A percentile compares a stretch with the other conserved stretches of the same genome.
Evolutionary conservation across 805 yeast species (phyloP).

Genomic region (Torulaspora gathmanii): DNA sequence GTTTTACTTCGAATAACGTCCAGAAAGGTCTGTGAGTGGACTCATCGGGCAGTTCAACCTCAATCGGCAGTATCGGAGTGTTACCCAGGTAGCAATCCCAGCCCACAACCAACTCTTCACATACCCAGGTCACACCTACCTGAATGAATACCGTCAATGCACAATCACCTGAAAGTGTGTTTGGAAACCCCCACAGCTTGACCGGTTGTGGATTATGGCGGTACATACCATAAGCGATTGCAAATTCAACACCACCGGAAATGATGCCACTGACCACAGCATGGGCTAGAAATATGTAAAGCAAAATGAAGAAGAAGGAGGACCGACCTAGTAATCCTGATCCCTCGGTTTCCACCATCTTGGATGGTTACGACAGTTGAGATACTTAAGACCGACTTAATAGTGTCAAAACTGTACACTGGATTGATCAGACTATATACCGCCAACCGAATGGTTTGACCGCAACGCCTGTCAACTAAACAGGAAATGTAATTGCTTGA

Average conservation of each 20-base stretch:
- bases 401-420: neutral
- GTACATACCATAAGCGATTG: slow-evolving; percentile 30
- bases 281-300: slow-evolving; percentile 14
- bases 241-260: slow-evolving; percentile 28
- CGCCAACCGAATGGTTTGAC: neutral
- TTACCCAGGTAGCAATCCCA: slow-evolving; percentile 19
- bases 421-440: slow-evolving; percentile 1
- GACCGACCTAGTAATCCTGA: neutral
- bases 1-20: slow-evolving; percentile 17
- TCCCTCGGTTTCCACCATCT: neutral
- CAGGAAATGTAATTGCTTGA: slow-evolving; percentile 2
- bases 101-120: slow-evolving; percentile 22
- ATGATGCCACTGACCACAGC: slow-evolving; percentile 22
- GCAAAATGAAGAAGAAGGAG: slow-evolving; percentile 9
- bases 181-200: slow-evolving; percentile 28
- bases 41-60: slow-evolving; percentile 6
- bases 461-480: neutral
- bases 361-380: neutral
- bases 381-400: neutral
- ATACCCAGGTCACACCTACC: slow-evolving; percentile 23
- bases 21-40: slow-evolving; percentile 5
- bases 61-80: slow-evolving; percentile 13
- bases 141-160: slow-evolving; percentile 25
- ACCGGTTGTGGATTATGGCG: slow-evolving; percentile 9
- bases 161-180: slow-evolving; percentile 29